A percentile compares a stretch with the other conserved stretches of the same genome.
phyloP scores from a whole-genome alignment of 192 early-diverging fungal species.

The Backusella liffmaniae region DNA sequence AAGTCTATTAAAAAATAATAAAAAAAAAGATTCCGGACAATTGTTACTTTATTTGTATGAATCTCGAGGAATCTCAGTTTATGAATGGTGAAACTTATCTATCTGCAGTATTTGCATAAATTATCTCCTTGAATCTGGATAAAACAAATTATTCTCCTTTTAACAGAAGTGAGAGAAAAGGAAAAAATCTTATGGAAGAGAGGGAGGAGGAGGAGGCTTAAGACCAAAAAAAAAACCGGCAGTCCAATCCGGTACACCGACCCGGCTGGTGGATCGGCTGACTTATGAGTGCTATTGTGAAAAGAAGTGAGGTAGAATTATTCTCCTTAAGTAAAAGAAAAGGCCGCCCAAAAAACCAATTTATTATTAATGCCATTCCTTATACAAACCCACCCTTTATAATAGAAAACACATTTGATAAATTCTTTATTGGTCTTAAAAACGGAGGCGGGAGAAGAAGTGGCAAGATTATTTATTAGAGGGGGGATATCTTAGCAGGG shows the following conservation, averaged over 20 bases:
- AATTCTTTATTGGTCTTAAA: background rate
- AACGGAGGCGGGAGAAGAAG: background rate
- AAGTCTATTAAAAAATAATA: background rate
- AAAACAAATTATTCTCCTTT: background rate
- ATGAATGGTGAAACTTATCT: background rate
- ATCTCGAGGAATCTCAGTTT: background rate
- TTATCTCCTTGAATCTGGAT: background rate
- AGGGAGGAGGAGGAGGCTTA: background rate
- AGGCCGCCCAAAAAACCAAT: background rate
- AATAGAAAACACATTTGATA: background rate
- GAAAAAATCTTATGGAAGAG: background rate
- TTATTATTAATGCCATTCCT: background rate
- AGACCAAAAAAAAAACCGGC: background rate
- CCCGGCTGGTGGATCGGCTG: background rate
- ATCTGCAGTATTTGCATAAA: conserved; percentile 10
- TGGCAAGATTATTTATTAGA: background rate
- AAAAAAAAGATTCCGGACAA: background rate
- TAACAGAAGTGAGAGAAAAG: background rate
- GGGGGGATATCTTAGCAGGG: background rate
- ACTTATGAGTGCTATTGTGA: background rate
- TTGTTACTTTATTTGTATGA: conserved; percentile 1
- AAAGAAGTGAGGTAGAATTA: background rate
- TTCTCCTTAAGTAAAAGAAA: conserved; percentile 11
- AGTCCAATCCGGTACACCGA: conserved; percentile 9
- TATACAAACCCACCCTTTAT: background rate